Percentiles rank a stretch among this genome's conserved stretches.
These are phyloP conservation scores for Lunularia cruciata DNA, from an alignment of 225 moss, liverwort and hornwort species.

Conservation along the genomic window DNA sequence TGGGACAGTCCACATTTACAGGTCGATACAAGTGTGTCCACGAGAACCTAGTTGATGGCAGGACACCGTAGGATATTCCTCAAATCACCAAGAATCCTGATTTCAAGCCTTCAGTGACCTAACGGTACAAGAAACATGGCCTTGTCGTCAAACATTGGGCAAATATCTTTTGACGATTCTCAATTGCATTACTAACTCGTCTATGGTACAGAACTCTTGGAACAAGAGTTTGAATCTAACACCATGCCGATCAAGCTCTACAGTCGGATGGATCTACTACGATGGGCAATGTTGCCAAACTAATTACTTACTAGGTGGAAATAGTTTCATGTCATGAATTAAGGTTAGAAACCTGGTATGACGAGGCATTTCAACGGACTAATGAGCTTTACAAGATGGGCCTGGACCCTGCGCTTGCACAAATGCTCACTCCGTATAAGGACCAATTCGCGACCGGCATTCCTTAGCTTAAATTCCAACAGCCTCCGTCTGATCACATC, in stretches of 20 bases:
- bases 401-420: no score
- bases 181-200: not conserved
- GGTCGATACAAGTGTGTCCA: no score
- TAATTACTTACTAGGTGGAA: not conserved
- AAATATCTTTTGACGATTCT: no score
- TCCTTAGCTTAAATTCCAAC: not conserved
- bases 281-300: not conserved
- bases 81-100: no score
- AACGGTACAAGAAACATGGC: no score
- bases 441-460: not conserved
- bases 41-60: no score
- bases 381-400: not conserved
- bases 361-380: not conserved
- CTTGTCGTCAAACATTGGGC: no score
- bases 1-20: no score
- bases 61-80: no score
- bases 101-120: no score
- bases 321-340: not conserved
- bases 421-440: not conserved
- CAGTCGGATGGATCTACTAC: not conserved
- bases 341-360: not conserved
- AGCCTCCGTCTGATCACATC: not conserved
- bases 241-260: not conserved
- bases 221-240: not conserved
- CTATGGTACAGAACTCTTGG: not conserved